Evolutionary conservation across 805 yeast species (phyloP).

Genomic region (Danielia reshetovae): DNA sequence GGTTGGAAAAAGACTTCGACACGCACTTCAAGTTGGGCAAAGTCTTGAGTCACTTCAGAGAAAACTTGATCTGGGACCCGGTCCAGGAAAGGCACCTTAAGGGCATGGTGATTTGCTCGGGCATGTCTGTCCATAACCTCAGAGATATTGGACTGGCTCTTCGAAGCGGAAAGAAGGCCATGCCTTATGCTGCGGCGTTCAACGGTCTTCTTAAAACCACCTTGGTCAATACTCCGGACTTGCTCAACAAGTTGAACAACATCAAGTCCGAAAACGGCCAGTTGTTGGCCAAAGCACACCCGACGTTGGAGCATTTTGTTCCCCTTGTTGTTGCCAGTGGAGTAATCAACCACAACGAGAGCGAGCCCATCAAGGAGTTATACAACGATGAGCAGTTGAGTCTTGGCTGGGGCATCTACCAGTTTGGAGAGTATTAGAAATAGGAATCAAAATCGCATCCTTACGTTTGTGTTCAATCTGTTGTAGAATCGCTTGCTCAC

Average conservation of each 20-base stretch:
- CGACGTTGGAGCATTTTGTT: conserved; percentile 70
- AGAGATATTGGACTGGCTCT: conserved; percentile 41
- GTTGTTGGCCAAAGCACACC: conserved; percentile 56
- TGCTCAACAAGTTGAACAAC: conserved; percentile 34
- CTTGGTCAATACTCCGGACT: conserved; percentile 28
- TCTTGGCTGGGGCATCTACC: conserved; percentile 70
- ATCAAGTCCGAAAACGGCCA: conserved; percentile 26
- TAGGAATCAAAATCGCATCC: no score
- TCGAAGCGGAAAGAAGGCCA: conserved; percentile 13
- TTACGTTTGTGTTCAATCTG: no score
- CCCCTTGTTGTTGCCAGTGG: conserved; percentile 64
- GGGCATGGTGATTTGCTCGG: conserved; percentile 59
- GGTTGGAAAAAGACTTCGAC: conserved; percentile 35
- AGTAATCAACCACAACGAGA: conserved; percentile 38
- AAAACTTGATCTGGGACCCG: conserved; percentile 33
- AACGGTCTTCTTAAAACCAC: conserved; percentile 42
- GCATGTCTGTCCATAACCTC: conserved; percentile 78
- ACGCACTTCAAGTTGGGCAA: conserved; percentile 53
- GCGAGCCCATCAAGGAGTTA: conserved; percentile 36
- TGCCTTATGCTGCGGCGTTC: conserved; percentile 53
- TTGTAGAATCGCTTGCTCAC: no score
- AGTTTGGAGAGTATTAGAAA: conserved; percentile 30
- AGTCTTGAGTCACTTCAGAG: conserved; percentile 47
- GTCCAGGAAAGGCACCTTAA: conserved; percentile 17
- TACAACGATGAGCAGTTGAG: conserved; percentile 43